phyloP scores from a whole-genome alignment of 768 basidiomycete species.

The Fomitopsis serialis region DNA sequence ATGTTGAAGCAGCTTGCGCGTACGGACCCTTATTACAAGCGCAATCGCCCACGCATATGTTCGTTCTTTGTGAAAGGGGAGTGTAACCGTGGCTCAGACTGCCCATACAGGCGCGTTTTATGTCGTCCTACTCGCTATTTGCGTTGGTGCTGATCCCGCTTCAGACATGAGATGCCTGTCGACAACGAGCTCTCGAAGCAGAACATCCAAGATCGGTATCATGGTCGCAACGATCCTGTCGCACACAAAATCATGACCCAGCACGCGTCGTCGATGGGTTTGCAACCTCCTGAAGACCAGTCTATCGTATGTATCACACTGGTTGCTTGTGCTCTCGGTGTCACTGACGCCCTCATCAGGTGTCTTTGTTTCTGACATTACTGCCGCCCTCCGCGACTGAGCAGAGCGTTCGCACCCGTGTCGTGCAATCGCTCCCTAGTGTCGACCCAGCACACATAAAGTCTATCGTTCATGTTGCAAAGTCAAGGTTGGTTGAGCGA shows the following conservation, averaged over 20 bases:
- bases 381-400: conserved; percentile 70
- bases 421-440: conserved; percentile 61
- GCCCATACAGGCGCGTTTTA: conserved; percentile 69
- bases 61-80: conserved; percentile 96
- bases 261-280: conserved; percentile 77
- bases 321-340: background rate
- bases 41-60: conserved; percentile 91
- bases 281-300: conserved; percentile 86
- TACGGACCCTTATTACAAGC: conserved; percentile 95
- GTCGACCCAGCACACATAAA: conserved; percentile 63
- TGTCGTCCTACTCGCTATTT: background rate
- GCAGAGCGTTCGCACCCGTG: conserved; percentile 64
- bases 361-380: conserved; percentile 79
- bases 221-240: conserved; percentile 91
- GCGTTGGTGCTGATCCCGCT: background rate
- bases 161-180: conserved; percentile 82
- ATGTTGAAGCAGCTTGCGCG: conserved; percentile 95
- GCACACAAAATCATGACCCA: conserved; percentile 81
- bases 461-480: conserved; percentile 81
- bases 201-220: conserved; percentile 91
- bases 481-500: conserved; percentile 50
- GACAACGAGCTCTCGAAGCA: conserved; percentile 84
- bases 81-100: conserved; percentile 86
- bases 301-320: conserved; percentile 61
- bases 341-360: conserved; percentile 37